Base-by-base conservation (phyloP, 805 yeast genomes). In the Kodamaea restingae region DNA sequence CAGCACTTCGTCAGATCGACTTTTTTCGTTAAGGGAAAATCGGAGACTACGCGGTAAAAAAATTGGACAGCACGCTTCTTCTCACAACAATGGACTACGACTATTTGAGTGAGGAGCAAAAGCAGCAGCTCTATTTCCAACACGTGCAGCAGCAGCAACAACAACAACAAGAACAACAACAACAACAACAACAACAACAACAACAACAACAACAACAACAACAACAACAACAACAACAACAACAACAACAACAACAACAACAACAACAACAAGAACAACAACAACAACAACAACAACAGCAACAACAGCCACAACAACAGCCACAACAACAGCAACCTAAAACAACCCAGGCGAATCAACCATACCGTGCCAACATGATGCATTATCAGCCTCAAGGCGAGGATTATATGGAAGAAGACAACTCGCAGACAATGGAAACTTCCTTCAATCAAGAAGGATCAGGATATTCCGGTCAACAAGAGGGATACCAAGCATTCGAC, bases 381-480 rank as follows among this genome's bases (percentile, higher is more conserved):
- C 44, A 42, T 12, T 34, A 42, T 26, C 22, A 40, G 8, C 31
- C 27, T n/a, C 43, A 37, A 20, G 52, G 59, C 15, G 65, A 54
- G 39, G 56, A 65, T 44, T 66, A 52, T 44, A 67, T 67, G 73
- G 72, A 67, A 15, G 70, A 66, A 35, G 73, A 65, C 45, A 51
- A 58, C 18, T 45, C 54, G 18, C 49, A 50, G n/a, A 43, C 49
- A 40, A 36, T 52, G 40, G 50, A 47, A 20, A 39, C 26, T 10
- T 17, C 36, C 9, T 20, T 38, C 15, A 38, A 29, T 31, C 27
- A 28, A 18, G 41, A 43, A 27, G 31, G 17, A 14, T 14, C 31
- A 27, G 10, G 5, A 17, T 12, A 4, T 15, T 20, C 22, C 8
- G 22, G 22, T 20, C 8, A 6, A 20, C 17, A 27, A 10, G 31